These are phyloP conservation scores for Pythium sukuiense DNA, from an alignment of 352 stramenopile species.

Conservation along the genomic window DNA sequence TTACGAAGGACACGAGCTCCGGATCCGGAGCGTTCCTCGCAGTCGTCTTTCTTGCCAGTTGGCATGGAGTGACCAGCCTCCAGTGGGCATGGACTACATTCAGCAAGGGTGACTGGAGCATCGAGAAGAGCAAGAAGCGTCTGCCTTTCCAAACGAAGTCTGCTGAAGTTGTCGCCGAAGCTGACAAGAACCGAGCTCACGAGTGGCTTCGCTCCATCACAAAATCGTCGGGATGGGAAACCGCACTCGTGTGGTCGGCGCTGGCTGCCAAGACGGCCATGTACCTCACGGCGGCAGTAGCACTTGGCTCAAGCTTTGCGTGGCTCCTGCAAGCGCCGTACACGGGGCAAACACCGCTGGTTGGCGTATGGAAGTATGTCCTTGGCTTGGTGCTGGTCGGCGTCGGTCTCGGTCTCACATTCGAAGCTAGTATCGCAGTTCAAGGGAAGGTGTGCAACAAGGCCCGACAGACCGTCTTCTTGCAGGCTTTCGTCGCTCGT, in stretches of 20 bases:
- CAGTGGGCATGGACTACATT: not conserved
- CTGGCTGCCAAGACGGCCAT: not conserved
- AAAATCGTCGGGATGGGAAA: not conserved
- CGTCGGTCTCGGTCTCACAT: not conserved
- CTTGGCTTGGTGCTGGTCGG: not conserved
- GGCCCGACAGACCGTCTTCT: not conserved
- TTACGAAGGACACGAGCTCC: not conserved
- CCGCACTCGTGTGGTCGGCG: not conserved
- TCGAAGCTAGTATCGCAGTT: not conserved
- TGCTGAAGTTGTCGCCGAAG: not conserved
- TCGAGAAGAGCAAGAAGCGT: not conserved
- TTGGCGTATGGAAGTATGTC: not conserved
- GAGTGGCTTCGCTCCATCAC: slow-evolving; percentile 1
- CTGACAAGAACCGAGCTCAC: not conserved
- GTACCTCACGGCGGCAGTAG: not conserved
- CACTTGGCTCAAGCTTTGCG: not conserved
- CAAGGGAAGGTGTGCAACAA: not conserved
- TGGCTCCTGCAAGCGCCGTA: slow-evolving; percentile 9
- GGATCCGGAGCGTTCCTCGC: not conserved
- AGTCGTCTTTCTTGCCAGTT: slow-evolving; percentile 1
- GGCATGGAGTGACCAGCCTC: not conserved
- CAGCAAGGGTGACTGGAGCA: not conserved
- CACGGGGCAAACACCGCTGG: not conserved
- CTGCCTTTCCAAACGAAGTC: not conserved
- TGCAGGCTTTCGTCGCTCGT: not conserved